Conservation (phyloP, 768 basidiomycete genomes). For the Xanthoconium purpureum region DNA sequence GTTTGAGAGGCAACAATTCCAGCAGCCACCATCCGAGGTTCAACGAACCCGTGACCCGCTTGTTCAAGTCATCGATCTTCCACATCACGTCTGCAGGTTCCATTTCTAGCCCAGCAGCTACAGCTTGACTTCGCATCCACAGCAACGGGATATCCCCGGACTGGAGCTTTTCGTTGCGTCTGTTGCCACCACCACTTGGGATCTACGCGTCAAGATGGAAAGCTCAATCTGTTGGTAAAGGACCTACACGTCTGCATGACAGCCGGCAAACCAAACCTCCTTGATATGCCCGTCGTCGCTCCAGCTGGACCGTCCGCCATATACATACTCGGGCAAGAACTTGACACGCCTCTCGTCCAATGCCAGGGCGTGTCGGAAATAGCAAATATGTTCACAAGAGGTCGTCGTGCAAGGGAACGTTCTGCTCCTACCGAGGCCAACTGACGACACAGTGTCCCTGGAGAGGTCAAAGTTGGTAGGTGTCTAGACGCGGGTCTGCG, state of each 20-base stretch:
- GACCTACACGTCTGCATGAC: slow-evolving; percentile 39
- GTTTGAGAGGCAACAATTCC: slow-evolving; percentile 25
- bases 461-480: neutral
- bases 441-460: slow-evolving; percentile 49
- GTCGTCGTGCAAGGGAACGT: slow-evolving; percentile 33
- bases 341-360: slow-evolving; percentile 48
- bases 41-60: slow-evolving; percentile 19
- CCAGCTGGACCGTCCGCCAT: slow-evolving; percentile 23
- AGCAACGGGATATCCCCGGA: slow-evolving; percentile 28
- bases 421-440: slow-evolving; percentile 35
- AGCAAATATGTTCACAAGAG: slow-evolving; percentile 35
- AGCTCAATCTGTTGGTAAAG: neutral
- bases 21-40: slow-evolving; percentile 20
- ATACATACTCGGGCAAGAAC: slow-evolving; percentile 43
- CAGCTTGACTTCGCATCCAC: slow-evolving; percentile 33
- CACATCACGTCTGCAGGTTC: slow-evolving; percentile 25
- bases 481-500: neutral
- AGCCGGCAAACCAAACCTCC: slow-evolving; percentile 44
- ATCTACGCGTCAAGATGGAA: neutral
- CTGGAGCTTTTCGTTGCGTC: slow-evolving; percentile 26
- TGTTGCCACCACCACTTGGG: slow-evolving; percentile 28
- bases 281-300: slow-evolving; percentile 28
- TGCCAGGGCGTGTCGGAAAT: slow-evolving; percentile 47
- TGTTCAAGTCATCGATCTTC: slow-evolving; percentile 28
- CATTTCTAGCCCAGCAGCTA: slow-evolving; percentile 24